Base-by-base conservation (phyloP, 306 rosid species). In the Quercus alba region DNA sequence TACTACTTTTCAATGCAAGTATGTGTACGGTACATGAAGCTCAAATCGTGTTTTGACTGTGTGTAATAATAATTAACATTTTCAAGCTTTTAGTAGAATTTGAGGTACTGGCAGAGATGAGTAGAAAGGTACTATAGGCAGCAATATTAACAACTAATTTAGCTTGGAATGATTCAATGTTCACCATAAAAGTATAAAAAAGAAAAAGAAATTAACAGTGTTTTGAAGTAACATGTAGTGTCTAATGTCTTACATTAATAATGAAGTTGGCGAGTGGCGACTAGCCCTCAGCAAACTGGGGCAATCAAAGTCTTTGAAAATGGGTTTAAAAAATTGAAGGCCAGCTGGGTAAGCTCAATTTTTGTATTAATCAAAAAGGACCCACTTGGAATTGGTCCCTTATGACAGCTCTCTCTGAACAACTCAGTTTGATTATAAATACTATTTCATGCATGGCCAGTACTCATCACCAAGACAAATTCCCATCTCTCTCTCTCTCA, bases 321-420 rank as follows among this genome's bases (percentile, higher is more conserved):
- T n/a, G 56, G 59, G 14, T n/a, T 57, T 52, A 52, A 82, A 78
- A 81, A 80, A 76, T 67, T 23, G 19, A 63, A 72, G 66, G 93
- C 88, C 91, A 88, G 97, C 94, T 84, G 80, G 74, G 56, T 55
- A 73, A 62, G 77, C 72, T 84, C 76, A 84, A 74, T 86, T 69
- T 55, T 49, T 44, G 72, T 35, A 77, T 75, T 76, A 62, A 78
- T 75, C 14, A 59, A 63, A 80, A 20, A 76, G 56, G 76, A 51
- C n/a, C 21, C 56, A 86, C 52, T 81, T 86, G 76, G 88, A 89
- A 86, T 58, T 35, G 86, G 90, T 80, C 87, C 83, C 79, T 84
- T 81, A 1, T 88, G 92, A 92, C 92, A 87, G 94, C 93, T 87
- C 88, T 77, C 28, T 56, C n/a, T n/a, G 77, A 89, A 89, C 93